Percentiles rank a stretch among this genome's conserved stretches.
Conservation (phyloP, 1,284 basidiomycete species). For the Cryptococcus deneoformans region DNA sequence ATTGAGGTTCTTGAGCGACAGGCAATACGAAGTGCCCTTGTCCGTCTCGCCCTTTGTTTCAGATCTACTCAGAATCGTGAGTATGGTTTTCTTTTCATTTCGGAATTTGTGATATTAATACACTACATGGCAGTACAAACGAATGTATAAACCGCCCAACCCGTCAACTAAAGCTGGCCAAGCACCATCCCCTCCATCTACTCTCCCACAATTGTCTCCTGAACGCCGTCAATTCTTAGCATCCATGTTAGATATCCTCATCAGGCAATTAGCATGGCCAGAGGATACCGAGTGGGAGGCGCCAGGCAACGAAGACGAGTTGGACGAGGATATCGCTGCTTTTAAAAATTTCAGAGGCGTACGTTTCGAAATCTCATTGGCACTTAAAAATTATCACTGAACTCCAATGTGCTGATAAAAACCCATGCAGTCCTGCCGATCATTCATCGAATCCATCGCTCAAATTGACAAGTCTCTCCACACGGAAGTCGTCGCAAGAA, state of each 20-base stretch:
- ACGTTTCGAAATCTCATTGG: constrained; percentile 7
- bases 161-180: constrained; percentile 18
- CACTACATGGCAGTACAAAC: constrained; percentile 7
- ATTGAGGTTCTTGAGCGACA: constrained; percentile 85
- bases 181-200: constrained; percentile 29
- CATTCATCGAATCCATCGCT: constrained; percentile 92
- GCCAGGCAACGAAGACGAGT: constrained; percentile 68
- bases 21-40: constrained; percentile 79
- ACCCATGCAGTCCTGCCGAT: constrained; percentile 46
- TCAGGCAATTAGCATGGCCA: constrained; percentile 66
- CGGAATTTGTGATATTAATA: too few species aligned
- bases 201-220: constrained; percentile 53
- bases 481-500: constrained; percentile 48
- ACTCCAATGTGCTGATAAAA: not conserved
- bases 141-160: constrained; percentile 12
- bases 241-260: constrained; percentile 72
- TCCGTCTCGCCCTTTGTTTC: constrained; percentile 80
- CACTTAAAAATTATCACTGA: not conserved
- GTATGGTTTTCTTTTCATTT: constrained; percentile 38
- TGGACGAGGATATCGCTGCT: constrained; percentile 79
- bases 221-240: constrained; percentile 76
- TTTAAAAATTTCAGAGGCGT: constrained; percentile 87
- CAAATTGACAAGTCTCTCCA: constrained; percentile 60
- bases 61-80: constrained; percentile 67
- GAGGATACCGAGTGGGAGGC: constrained; percentile 82